Evolutionary conservation across 192 early-diverging fungal species (phyloP), one percentile per base, ranked within the genome.

Genomic region (Coemansia sp.): DNA sequence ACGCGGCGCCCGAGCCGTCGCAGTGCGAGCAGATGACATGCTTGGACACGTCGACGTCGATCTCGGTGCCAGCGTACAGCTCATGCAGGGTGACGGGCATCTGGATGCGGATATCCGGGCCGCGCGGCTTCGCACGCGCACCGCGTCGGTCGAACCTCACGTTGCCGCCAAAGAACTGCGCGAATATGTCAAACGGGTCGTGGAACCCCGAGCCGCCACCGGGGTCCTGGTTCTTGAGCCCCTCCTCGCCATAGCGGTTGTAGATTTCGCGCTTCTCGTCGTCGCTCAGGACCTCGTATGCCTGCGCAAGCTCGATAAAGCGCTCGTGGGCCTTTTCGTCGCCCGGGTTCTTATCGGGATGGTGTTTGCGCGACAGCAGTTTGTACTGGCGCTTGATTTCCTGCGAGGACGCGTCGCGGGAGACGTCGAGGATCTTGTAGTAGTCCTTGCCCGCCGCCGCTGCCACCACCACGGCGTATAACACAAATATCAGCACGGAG

Each of bases 151-250:
- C 83, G 67, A 85, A 87, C 47, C 87, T 82, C 40, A 80, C 82
- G 19, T 79, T 60, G 33, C 86, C 87, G 48, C 86, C 86, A 83
- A 90, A 88, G 77, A 88, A 94, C 81, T 97, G 92, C 4, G 88
- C 83, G 75, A 99, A 99, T 42, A 99, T 95, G 73, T 99, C 97
- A 73, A 97, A 98, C 12, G 97, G 95, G 68, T 98, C 90, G 58
- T 95, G 92, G 85, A 92, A 92, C 19, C 81, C 66, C 18, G 62
- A 67, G 60, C 62, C 67, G 21, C 65, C 69, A 27, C 84, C 81
- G n/a, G 80, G 80, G 27, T 83, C 84, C 31, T 82, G 77, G 38
- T 84, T 85, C 67, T 95, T 91, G 50, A 99, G 80, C 12, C 95
- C 97, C 62, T 99, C 97, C 72, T 97, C 95, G 29, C 97, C 97